Evolutionary conservation across 2,329 filamentous ascomycete genomes (phyloP), one percentile per base, ranked within the genome.

Genomic region (Xylaria sp.): DNA sequence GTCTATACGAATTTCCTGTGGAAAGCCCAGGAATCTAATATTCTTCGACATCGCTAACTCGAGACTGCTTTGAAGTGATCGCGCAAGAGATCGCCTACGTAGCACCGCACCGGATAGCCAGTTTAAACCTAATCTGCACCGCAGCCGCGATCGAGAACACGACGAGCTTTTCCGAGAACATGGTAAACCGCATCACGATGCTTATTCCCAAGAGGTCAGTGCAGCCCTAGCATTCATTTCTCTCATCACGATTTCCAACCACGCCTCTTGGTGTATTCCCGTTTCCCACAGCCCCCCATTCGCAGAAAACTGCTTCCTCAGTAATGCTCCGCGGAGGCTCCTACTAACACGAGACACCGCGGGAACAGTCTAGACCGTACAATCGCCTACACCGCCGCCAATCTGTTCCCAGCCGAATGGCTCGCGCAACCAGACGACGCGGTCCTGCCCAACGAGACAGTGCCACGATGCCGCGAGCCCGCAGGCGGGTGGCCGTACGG

Each of bases 81-180:
- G 87, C 91, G 2, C 93, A 96, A 76, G 93, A 97, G 77, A 72
- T 97, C 3, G 86, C 83, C 21, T 79, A 76, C 67, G 74, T 80
- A n/a, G 76, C 80, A 29, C 86, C 87, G 0, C 64, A 76, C 11
- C 79, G 84, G 47, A 73, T 91, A 54, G 77, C 79, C 23, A 85
- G 82, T 15, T 77, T 91, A 17, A 82, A 78, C 33, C 81, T 91
- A 3, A 76, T 88, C 64, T 87, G 83, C 73, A 90, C 88, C 2
- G 85, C 87, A 1, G 83, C 87, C 4, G 73, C 74, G 33, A 80
- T 90, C 60, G 83, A 87, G 66, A 87, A 87, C 76, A 87, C 86
- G 25, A 82, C 81, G 47, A 77, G 81, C n/a, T 88, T 87, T 65
- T 63, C 85, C 55, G 85, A 90, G 70, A 90, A 93, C 71, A 75